Conservation (phyloP, 352 stramenopile species). For the Pythium aquatile region DNA sequence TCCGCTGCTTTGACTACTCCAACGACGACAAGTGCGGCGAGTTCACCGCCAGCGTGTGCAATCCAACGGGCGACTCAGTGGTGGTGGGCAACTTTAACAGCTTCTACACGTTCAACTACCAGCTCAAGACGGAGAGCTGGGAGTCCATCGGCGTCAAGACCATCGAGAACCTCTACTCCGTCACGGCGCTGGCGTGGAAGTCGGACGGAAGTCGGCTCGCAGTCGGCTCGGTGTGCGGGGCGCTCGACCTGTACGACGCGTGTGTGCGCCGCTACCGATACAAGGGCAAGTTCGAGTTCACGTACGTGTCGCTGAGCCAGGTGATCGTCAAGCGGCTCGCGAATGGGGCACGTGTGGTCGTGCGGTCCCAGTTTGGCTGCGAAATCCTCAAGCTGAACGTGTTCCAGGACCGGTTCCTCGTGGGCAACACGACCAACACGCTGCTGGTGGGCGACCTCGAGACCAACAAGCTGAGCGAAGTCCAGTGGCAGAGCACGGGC, state of each 20-base stretch:
- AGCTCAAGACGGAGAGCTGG: conserved; percentile 84
- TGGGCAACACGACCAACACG: conserved; percentile 92
- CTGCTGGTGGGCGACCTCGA: conserved; percentile 91
- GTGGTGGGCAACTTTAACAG: conserved; percentile 93
- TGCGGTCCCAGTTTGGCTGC: conserved; percentile 88
- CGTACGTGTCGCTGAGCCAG: conserved; percentile 92
- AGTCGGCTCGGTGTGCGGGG: conserved; percentile 89
- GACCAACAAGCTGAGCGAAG: conserved; percentile 89
- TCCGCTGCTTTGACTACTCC: conserved; percentile 91
- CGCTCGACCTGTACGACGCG: conserved; percentile 91
- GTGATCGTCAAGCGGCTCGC: conserved; percentile 93
- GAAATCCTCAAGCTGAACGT: conserved; percentile 95
- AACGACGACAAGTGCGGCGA: conserved; percentile 78
- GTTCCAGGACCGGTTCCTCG: conserved; percentile 91
- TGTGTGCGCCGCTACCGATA: conserved; percentile 91
- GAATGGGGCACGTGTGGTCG: conserved; percentile 82
- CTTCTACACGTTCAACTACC: conserved; percentile 91
- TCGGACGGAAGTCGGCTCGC: conserved; percentile 87
- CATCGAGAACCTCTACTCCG: conserved; percentile 92
- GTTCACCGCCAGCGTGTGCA: conserved; percentile 82
- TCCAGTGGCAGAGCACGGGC: conserved; percentile 88
- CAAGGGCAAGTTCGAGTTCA: conserved; percentile 95
- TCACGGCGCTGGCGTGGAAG: conserved; percentile 92
- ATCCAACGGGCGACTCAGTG: conserved; percentile 89
- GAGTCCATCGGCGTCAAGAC: conserved; percentile 75